Evolutionary conservation across 1,139 yeast genomes (phyloP), one percentile per base, ranked within the genome.

Genomic region (Protomyces macrosporus): DNA sequence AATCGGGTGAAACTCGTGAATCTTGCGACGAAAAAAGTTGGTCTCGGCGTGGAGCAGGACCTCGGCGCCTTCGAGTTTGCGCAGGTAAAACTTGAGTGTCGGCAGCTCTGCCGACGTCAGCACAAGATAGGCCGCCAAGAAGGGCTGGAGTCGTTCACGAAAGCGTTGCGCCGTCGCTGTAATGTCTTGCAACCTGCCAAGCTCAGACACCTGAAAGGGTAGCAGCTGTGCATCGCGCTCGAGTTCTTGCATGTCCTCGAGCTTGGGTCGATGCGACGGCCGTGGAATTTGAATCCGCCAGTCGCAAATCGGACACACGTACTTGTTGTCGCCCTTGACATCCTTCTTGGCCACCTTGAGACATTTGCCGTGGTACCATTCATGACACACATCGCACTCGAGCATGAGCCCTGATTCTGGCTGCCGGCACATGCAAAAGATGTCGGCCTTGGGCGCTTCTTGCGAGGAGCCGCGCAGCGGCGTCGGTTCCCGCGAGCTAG

Each of bases 351-450:
- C 62, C 33, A 76, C 71, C 65, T 80, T 80, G 51, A 89, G 78
- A 74, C 96, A 90, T 42, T 77, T 78, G 60, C 82, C 81, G 72
- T 89, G 96, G 34, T 68, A 68, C 95, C 95, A 87, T 71, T 88
- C 95, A 60, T 82, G 81, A 73, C 96, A 89, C 36, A 73, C 74
- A 67, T 87, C 95, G 75, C 96, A 90, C 69, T 85, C 89, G 57
- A 88, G 82, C 95, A 89, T 88, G 53, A 75, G 71, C 1, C 90
- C 93, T 65, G 79, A 80, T 70, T 88, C 95, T 32, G 77, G 76
- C 65, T 80, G 82, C 53, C 95, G 81, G 73, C 96, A 89, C 60
- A 86, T 75, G 72, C 96, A 89, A 71, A 85, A 88, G 30, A 71
- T 69, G 5, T 71, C 69, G n/a, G 70, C 68, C 36, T 73, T 75